phyloP scores from a whole-genome alignment of 768 basidiomycete species.

The Saitozyma podzolica region DNA sequence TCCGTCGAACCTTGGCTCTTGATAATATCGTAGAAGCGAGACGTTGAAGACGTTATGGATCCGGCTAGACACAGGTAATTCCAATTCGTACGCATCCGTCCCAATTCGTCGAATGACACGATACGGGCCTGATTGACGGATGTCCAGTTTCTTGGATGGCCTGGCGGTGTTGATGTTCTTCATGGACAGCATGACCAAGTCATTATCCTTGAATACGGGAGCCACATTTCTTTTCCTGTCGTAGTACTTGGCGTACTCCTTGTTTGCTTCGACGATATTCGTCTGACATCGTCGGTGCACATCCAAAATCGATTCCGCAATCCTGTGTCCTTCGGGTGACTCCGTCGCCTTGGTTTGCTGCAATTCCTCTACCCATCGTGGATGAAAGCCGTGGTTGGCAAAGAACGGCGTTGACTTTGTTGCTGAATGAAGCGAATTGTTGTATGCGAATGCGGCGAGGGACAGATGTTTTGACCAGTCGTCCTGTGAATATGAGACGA shows the following conservation, averaged over 20 bases:
- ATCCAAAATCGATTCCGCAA: background rate
- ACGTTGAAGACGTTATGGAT: background rate
- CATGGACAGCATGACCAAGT: too few species aligned
- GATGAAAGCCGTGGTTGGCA: conserved; percentile 16
- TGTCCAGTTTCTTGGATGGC: background rate
- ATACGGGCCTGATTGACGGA: background rate
- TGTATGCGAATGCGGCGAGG: conserved; percentile 31
- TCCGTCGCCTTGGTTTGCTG: conserved; percentile 20
- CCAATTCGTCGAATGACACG: background rate
- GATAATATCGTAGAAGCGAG: too few species aligned
- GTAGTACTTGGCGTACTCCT: conserved; percentile 43
- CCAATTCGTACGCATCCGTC: background rate
- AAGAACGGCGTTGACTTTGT: conserved; percentile 13
- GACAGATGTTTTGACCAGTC: conserved; percentile 52
- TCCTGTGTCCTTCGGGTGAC: background rate
- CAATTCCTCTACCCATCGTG: conserved; percentile 12
- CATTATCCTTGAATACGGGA: too few species aligned
- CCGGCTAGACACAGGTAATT: background rate
- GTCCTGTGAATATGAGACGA: conserved; percentile 39
- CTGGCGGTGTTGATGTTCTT: background rate
- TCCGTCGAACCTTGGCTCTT: too few species aligned
- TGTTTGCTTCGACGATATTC: conserved; percentile 27
- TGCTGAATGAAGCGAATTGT: conserved; percentile 13
- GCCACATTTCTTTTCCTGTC: too few species aligned
- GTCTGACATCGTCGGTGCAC: conserved; percentile 1